Percentiles rank a stretch among this genome's conserved stretches.
These are phyloP conservation scores for Globisporangium rhizosaccharum DNA, from an alignment of 352 stramenopile genomes.

Conservation along the genomic window DNA sequence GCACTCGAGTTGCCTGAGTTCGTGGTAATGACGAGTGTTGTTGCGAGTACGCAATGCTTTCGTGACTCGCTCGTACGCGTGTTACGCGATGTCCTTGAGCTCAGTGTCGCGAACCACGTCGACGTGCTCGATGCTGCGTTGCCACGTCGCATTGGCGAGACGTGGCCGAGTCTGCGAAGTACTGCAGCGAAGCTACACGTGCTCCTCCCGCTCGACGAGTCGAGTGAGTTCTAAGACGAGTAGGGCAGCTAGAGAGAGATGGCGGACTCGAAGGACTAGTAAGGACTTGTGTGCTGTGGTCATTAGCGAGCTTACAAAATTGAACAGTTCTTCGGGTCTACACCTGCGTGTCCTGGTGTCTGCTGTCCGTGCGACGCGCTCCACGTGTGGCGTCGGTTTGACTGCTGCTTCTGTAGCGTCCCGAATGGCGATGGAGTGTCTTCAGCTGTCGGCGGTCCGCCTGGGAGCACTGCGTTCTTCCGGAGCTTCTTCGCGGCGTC, in stretches of 20 bases:
- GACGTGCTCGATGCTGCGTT: slow-evolving; percentile 21
- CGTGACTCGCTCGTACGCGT: slow-evolving; percentile 4
- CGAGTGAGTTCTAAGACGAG: slow-evolving; percentile 7
- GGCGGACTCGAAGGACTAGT: no score
- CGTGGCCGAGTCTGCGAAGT: slow-evolving; percentile 15
- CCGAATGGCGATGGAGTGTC: neutral
- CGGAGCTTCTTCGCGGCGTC: slow-evolving; percentile 16
- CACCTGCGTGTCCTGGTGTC: neutral
- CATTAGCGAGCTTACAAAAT: no score
- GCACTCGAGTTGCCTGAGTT: no score
- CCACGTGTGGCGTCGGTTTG: slow-evolving; percentile 14
- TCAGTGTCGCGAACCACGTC: slow-evolving; percentile 16
- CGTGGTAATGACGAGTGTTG: neutral
- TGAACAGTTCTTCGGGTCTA: slow-evolving; percentile 8
- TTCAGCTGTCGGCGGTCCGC: neutral
- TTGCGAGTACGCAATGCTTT: slow-evolving; percentile 11
- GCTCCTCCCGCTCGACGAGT: slow-evolving; percentile 4
- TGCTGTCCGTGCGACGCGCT: slow-evolving; percentile 4
- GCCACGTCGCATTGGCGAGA: slow-evolving; percentile 3
- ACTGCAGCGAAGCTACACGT: slow-evolving; percentile 4
- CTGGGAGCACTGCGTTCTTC: slow-evolving; percentile 8
- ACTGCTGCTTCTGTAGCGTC: neutral
- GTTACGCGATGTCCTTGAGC: slow-evolving; percentile 15
- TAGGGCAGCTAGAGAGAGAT: neutral
- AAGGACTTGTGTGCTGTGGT: no score